phyloP scores from a whole-genome alignment of 179 eudicot genomes.

The Patellifolia procumbens region DNA sequence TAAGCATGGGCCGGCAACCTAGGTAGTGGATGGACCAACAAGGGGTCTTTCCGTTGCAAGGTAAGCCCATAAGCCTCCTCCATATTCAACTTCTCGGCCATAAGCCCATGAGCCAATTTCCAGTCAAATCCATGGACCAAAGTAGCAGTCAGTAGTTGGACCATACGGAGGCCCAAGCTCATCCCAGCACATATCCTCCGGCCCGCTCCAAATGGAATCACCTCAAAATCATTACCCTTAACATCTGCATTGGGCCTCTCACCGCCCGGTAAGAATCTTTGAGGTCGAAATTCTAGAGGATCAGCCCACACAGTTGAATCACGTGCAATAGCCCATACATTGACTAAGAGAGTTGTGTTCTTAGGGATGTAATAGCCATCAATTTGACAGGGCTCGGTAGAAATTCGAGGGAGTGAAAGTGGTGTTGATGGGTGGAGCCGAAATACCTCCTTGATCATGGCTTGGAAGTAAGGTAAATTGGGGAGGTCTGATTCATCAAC shows the following conservation, averaged over 20 bases:
- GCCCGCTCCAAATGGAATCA: slow-evolving; percentile 94
- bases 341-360: slow-evolving; percentile 68
- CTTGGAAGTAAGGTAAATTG: slow-evolving; percentile 63
- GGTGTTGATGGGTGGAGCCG: slow-evolving; percentile 97
- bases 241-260: slow-evolving; percentile 72
- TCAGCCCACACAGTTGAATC: slow-evolving; percentile 71
- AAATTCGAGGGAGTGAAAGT: slow-evolving; percentile 77
- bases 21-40: slow-evolving; percentile 55
- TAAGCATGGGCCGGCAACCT: slow-evolving; percentile 31
- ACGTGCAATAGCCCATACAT: slow-evolving; percentile 95
- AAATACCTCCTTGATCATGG: slow-evolving; percentile 77
- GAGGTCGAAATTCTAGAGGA: slow-evolving; percentile 72
- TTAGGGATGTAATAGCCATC: slow-evolving; percentile 77
- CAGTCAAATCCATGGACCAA: slow-evolving; percentile 67
- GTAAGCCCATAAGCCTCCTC: slow-evolving; percentile 91
- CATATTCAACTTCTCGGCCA: slow-evolving; percentile 61
- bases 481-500: slow-evolving; percentile 60
- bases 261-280: slow-evolving; percentile 68
- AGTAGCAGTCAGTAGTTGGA: slow-evolving; percentile 69
- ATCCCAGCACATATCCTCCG: slow-evolving; percentile 86
- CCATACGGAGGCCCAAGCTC: slow-evolving; percentile 85
- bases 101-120: slow-evolving; percentile 48
- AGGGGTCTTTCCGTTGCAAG: slow-evolving; percentile 66
- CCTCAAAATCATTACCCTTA: slow-evolving; percentile 74
- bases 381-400: slow-evolving; percentile 61